phyloP scores from a whole-genome alignment of 345 rosid species.

The Pistacia integerrima region DNA sequence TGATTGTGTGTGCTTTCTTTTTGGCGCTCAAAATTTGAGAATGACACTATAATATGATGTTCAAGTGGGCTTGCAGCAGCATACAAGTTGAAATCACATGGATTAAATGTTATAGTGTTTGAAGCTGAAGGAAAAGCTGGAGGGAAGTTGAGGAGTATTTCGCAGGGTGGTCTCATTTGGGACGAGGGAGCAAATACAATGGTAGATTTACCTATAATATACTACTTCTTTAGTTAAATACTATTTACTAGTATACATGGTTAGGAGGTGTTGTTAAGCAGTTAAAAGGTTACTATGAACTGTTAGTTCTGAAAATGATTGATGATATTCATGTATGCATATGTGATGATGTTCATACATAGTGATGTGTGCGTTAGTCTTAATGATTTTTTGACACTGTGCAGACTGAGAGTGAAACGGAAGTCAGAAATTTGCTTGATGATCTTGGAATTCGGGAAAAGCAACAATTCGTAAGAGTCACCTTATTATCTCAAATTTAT shows the following conservation, averaged over 20 bases:
- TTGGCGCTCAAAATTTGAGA: background rate
- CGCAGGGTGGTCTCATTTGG: conserved; percentile 66
- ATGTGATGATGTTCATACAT: background rate
- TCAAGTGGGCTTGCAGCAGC: conserved; percentile 94
- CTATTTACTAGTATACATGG: background rate
- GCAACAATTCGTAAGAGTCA: conserved; percentile 75
- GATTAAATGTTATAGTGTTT: conserved; percentile 72
- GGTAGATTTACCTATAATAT: conserved; percentile 35
- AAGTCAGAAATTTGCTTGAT: conserved; percentile 70
- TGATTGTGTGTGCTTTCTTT: background rate
- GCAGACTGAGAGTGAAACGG: conserved; percentile 84
- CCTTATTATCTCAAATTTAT: conserved; percentile 3
- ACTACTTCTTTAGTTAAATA: background rate
- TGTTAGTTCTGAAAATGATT: conserved; percentile 1
- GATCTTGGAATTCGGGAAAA: conserved; percentile 80
- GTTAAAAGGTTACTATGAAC: background rate
- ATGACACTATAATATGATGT: conserved; percentile 6
- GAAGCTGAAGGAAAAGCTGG: conserved; percentile 88
- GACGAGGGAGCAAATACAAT: conserved; percentile 97
- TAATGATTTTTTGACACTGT: conserved; percentile 15
- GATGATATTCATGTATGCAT: background rate
- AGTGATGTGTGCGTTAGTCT: background rate
- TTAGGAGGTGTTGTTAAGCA: background rate
- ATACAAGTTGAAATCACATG: conserved; percentile 77
- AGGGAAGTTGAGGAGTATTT: conserved; percentile 80